Percentiles rank a stretch among this genome's conserved stretches.
Evolutionary conservation across 257 asterid genomes (phyloP).

Genomic region (Paraleonurus japonicus): DNA sequence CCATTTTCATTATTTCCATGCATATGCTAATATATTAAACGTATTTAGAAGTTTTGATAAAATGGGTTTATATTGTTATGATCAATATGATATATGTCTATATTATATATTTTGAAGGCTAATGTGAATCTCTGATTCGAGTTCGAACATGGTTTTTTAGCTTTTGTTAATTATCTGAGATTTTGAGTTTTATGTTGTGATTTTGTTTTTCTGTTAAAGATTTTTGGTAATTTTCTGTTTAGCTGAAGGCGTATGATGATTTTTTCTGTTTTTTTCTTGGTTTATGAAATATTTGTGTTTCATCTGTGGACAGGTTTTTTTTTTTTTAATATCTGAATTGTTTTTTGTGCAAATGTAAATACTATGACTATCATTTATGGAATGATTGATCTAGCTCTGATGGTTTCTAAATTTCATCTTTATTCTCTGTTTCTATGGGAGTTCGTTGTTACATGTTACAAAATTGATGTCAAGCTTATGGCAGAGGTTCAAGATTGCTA

Average conservation of each 20-base stretch:
- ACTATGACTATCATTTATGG: too few relatives aligned
- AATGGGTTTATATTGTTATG: conserved; percentile 9
- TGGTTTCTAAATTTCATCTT: conserved; percentile 8
- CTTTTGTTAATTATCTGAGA: neutral
- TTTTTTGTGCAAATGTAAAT: too few relatives aligned
- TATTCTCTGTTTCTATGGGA: neutral
- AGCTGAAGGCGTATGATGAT: neutral
- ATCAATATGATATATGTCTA: neutral
- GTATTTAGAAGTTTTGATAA: conserved; percentile 5
- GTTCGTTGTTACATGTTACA: conserved; percentile 1
- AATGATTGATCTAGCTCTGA: conserved; percentile 4
- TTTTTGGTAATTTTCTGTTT: neutral
- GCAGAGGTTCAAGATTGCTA: conserved; percentile 10
- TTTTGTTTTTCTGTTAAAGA: neutral
- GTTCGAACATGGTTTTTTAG: neutral
- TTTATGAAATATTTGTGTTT: neutral
- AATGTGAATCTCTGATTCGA: conserved; percentile 15
- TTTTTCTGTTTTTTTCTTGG: neutral
- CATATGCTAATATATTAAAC: conserved; percentile 1
- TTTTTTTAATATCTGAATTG: too few relatives aligned
- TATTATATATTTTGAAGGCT: neutral
- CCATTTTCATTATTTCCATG: conserved; percentile 19
- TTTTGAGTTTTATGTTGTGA: neutral
- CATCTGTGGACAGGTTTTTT: neutral
- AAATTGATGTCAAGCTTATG: conserved; percentile 11